Conservation (phyloP, 1,284 basidiomycete species). For the Cystobasidiaceae sp. region DNA sequence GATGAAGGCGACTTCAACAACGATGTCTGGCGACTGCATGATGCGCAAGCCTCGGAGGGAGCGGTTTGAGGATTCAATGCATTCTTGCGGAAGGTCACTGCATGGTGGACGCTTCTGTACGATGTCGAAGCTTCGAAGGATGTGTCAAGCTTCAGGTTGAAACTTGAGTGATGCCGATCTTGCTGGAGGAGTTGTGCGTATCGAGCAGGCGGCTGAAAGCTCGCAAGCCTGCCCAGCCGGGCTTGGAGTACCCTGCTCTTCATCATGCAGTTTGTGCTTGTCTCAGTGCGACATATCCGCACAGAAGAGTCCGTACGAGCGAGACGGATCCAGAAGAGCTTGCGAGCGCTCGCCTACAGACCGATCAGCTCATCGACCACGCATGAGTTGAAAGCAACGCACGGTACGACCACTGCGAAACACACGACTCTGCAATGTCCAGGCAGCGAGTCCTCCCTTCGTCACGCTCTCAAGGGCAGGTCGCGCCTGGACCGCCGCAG, state of each 20-base stretch:
- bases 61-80: too few relatives aligned
- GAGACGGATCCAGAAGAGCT: too few relatives aligned
- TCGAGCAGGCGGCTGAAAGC: background rate
- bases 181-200: background rate
- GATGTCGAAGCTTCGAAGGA: too few relatives aligned
- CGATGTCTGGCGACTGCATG: too few relatives aligned
- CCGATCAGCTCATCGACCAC: background rate
- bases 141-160: too few relatives aligned
- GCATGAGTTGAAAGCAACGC: background rate
- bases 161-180: too few relatives aligned
- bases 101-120: too few relatives aligned
- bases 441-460: constrained; percentile 22
- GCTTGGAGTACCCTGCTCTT: constrained; percentile 2
- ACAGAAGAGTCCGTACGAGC: background rate
- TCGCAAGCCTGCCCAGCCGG: background rate
- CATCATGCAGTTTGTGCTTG: background rate
- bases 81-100: too few relatives aligned
- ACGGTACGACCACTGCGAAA: background rate
- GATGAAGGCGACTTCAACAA: too few relatives aligned
- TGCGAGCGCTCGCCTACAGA: too few relatives aligned
- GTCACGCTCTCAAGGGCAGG: constrained; percentile 1
- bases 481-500: background rate
- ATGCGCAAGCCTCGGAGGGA: too few relatives aligned
- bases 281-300: background rate
- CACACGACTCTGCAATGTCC: constrained; percentile 17